Evolutionary conservation across 352 stramenopile genomes (phyloP), one percentile per base, ranked within the genome.

Genomic region (Vaucheria bursata): DNA sequence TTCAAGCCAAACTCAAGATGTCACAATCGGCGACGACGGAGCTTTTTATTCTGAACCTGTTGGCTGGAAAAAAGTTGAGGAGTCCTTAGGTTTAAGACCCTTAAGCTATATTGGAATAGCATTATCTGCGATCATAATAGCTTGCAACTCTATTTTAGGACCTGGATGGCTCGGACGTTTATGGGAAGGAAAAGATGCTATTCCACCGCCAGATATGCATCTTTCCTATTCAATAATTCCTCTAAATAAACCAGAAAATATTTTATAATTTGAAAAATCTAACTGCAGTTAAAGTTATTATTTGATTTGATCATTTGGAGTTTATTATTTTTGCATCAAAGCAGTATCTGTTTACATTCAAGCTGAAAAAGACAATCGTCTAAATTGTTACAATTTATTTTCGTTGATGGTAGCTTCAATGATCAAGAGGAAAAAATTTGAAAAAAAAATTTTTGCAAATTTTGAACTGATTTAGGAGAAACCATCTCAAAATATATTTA

Each of bases 61-160:
- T 18, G 71, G 36, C 18, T 81, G 76, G 76, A 50, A 67, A 7
- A 81, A 59, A 52, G 50, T 81, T 0, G 29, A 81, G 76, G 39
- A 35, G 35, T 31, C 76, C 38, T 71, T 81, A 35, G 76, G 76
- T 6, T 32, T 81, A 34, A 71, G 76, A 25, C 36, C 39, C 37
- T 69, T 39, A 38, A 81, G 76, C 34, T 81, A 81, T 52, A 39
- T 69, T 2, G 76, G 66, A 18, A 64, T 81, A 39, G 76, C 70
- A 1, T 71, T 81, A 35, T 70, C 76, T 7, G 1, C 78, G 34
- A 67, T 81, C 69, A 81, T 81, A 33, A 81, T 81, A 12, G 49
- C 68, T 5, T 71, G 77, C 25, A 81, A 81, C 68, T 73, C 77
- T 25, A 33, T 71, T 6, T 71, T 81, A 12, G 76, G 76, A 33